Evolutionary conservation across 208 protist genomes (phyloP).

Genomic region (Naegleria lovaniensis): DNA sequence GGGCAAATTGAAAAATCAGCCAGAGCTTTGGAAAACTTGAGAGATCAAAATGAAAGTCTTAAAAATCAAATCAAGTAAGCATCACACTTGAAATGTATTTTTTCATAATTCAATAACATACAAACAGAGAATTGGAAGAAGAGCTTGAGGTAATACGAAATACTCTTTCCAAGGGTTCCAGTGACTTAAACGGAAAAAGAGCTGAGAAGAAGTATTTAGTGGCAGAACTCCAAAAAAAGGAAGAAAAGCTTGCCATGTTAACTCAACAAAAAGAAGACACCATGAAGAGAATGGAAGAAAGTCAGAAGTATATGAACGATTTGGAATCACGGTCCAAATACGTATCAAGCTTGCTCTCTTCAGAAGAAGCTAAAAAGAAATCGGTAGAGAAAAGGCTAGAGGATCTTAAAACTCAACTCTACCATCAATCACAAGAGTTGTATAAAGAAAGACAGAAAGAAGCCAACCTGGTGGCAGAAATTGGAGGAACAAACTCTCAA

Average conservation of each 20-base stretch:
- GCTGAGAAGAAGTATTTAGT: constrained; percentile 22
- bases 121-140: constrained; percentile 58
- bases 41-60: background rate
- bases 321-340: constrained; percentile 57
- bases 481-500: constrained; percentile 67
- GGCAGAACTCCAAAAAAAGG: constrained; percentile 43
- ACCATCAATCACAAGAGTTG: constrained; percentile 69
- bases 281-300: constrained; percentile 43
- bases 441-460: constrained; percentile 56
- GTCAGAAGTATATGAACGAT: constrained; percentile 49
- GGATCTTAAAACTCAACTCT: constrained; percentile 65
- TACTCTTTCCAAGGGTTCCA: constrained; percentile 48
- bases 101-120: too few species aligned
- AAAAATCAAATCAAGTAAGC: background rate
- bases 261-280: background rate
- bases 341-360: constrained; percentile 55
- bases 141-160: constrained; percentile 66
- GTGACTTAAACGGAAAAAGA: constrained; percentile 52
- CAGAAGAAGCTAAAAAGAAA: constrained; percentile 54
- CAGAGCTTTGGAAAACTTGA: constrained; percentile 48
- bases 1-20: constrained; percentile 49
- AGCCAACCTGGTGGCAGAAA: constrained; percentile 63
- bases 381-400: constrained; percentile 63
- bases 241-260: constrained; percentile 30
- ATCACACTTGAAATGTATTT: background rate